Conservation (phyloP, 2,329 filamentous ascomycete species). For the Penicillium sp. region DNA sequence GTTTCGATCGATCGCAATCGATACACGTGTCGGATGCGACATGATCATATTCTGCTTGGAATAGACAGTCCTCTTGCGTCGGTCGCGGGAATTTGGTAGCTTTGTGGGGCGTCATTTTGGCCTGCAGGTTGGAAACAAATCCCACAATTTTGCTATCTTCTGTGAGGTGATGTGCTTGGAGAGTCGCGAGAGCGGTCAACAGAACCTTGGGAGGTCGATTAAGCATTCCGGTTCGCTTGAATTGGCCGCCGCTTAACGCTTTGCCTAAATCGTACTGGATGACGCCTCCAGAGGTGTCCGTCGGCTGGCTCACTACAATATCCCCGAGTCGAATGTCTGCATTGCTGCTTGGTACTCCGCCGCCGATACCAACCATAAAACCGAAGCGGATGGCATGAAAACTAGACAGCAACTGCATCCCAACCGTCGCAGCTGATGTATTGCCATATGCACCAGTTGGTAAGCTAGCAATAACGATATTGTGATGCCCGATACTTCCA, state of each 20-base stretch:
- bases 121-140: conserved; percentile 1
- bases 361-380: conserved; percentile 21
- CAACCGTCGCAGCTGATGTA: conserved; percentile 9
- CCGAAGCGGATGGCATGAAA: conserved; percentile 19
- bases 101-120: not conserved
- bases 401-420: conserved; percentile 12
- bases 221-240: not conserved
- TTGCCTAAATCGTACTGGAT: not conserved
- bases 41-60: conserved; percentile 16
- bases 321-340: conserved; percentile 12
- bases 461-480: conserved; percentile 18
- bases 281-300: not conserved
- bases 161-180: conserved; percentile 4
- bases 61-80: conserved; percentile 11
- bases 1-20: conserved; percentile 2
- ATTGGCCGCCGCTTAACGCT: no score
- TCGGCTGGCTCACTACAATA: conserved; percentile 2
- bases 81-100: conserved; percentile 9
- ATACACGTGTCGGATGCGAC: conserved; percentile 10
- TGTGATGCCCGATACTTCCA: conserved; percentile 15
- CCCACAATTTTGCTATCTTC: conserved; percentile 1
- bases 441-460: conserved; percentile 11
- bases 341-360: conserved; percentile 8
- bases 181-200: conserved; percentile 2
- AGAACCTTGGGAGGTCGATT: conserved; percentile 1